These are phyloP conservation scores for Cytospora piceicola DNA, from an alignment of 2,329 filamentous ascomycete species.

Conservation along the genomic window DNA sequence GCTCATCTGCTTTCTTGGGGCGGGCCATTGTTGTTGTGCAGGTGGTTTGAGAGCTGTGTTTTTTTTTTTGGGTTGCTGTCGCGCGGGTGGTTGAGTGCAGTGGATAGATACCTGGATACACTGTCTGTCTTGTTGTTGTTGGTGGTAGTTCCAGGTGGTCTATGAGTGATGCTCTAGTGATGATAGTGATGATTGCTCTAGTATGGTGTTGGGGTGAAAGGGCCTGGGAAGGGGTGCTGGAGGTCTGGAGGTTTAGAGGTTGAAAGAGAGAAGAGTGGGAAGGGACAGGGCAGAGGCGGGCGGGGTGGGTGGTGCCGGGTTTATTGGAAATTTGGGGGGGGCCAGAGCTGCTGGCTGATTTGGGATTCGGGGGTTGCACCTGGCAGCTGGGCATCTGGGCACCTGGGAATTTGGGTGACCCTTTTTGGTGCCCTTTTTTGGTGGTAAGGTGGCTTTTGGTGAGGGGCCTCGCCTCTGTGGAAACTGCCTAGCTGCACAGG, in stretches of 20 bases:
- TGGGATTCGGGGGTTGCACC: conserved; percentile 7
- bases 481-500: neutral
- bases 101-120: conserved; percentile 5
- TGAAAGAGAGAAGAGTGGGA: conserved; percentile 27
- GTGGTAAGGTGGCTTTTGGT: neutral
- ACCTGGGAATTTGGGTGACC: neutral
- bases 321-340: conserved; percentile 24
- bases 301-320: conserved; percentile 23
- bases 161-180: conserved; percentile 21
- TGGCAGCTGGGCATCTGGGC: neutral
- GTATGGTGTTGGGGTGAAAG: conserved; percentile 20
- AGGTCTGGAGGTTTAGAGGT: conserved; percentile 25
- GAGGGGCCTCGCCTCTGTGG: conserved; percentile 4
- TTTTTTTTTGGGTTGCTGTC: neutral
- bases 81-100: neutral
- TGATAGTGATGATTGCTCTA: conserved; percentile 11
- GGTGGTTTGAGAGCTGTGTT: conserved; percentile 13
- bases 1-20: conserved; percentile 44
- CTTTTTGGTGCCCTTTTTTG: neutral
- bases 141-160: conserved; percentile 6
- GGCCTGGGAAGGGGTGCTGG: conserved; percentile 24
- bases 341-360: conserved; percentile 25
- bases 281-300: conserved; percentile 12
- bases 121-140: conserved; percentile 3
- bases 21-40: conserved; percentile 42